Percentiles rank a stretch among this genome's conserved stretches.
phyloP scores from a whole-genome alignment of 805 yeast genomes.

The Yarrowia sp. region DNA sequence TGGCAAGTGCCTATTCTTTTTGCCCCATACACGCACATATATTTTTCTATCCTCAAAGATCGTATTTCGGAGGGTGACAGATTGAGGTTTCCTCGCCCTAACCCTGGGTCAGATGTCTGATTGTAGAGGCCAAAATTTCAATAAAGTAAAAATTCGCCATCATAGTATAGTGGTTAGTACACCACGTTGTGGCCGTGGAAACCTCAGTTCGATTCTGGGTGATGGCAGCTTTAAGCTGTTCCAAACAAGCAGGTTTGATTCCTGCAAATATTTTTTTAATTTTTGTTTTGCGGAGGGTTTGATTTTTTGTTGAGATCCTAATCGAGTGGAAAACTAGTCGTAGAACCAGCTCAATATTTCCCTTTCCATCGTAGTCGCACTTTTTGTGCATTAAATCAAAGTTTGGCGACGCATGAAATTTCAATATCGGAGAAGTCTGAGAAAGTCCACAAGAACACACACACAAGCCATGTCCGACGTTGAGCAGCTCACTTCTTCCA shows the following conservation, averaged over 20 bases:
- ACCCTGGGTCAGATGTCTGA: neutral
- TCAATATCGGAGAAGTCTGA: neutral
- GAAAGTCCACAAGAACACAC: neutral
- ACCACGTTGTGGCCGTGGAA: slow-evolving; percentile 45
- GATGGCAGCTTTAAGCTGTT: slow-evolving; percentile 37
- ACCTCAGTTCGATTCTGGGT: slow-evolving; percentile 46
- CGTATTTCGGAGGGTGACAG: neutral
- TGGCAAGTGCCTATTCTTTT: slow-evolving; percentile 43
- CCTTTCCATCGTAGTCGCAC: too few relatives aligned
- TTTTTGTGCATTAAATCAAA: neutral
- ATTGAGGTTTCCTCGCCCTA: neutral
- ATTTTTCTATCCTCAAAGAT: too few relatives aligned
- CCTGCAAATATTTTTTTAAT: neutral
- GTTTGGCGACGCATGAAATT: slow-evolving; percentile 13
- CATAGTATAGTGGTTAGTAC: slow-evolving; percentile 46
- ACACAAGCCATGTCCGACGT: slow-evolving; percentile 22
- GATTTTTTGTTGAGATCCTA: too few relatives aligned
- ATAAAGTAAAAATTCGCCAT: slow-evolving; percentile 34
- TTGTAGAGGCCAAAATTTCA: neutral
- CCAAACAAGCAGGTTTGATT: slow-evolving; percentile 13
- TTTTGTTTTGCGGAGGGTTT: too few relatives aligned
- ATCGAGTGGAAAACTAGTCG: too few relatives aligned
- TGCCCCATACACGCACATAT: neutral
- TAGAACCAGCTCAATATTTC: too few relatives aligned
- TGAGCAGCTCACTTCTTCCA: slow-evolving; percentile 17